Percentiles rank a stretch among this genome's conserved stretches.
These are phyloP conservation scores for Solanum clarkiae DNA, from an alignment of 257 asterid genomes.

Conservation along the genomic window DNA sequence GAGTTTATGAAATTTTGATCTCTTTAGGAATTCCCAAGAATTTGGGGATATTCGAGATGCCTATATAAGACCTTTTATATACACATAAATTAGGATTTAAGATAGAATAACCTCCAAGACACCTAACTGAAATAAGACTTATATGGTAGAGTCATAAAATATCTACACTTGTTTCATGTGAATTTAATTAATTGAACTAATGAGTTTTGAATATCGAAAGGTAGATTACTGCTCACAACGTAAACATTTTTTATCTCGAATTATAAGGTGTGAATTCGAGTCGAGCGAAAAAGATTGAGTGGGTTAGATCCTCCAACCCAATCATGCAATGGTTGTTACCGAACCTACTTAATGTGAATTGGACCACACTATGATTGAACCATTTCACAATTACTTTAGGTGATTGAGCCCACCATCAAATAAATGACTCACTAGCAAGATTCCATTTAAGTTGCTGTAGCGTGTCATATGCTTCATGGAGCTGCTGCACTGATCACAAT, in stretches of 20 bases:
- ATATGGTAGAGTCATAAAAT: too few species aligned
- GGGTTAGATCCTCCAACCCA: slow-evolving; percentile 2
- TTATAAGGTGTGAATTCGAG: not conserved
- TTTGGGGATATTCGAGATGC: too few species aligned
- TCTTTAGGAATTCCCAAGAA: too few species aligned
- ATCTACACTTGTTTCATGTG: too few species aligned
- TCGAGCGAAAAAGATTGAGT: not conserved
- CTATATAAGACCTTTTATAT: too few species aligned
- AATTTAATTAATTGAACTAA: not conserved
- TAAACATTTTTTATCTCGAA: not conserved
- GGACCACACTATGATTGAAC: not conserved
- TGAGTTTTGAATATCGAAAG: not conserved
- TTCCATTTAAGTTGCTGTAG: not conserved
- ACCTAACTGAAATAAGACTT: too few species aligned
- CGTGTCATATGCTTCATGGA: not conserved
- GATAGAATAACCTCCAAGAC: too few species aligned
- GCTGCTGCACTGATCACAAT: not conserved
- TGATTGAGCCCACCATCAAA: not conserved
- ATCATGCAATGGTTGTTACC: not conserved
- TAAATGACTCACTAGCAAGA: not conserved
- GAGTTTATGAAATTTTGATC: too few species aligned
- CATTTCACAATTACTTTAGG: not conserved
- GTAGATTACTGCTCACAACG: not conserved
- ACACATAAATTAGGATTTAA: too few species aligned
- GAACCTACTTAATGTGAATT: not conserved